Conservation (phyloP, 352 stramenopile genomes). For the Pythium sukuiense region DNA sequence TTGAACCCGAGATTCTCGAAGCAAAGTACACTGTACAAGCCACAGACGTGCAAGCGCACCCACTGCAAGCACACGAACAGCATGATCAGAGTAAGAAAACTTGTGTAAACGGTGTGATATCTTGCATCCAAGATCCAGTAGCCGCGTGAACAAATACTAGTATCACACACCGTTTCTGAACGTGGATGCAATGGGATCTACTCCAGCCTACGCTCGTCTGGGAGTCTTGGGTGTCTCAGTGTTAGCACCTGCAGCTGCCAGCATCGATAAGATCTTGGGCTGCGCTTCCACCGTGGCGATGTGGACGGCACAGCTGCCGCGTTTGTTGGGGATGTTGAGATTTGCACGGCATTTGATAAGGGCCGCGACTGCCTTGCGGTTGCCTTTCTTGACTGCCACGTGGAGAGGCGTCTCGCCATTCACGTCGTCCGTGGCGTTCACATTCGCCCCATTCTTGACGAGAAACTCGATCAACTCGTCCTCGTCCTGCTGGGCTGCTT, state of each 20-base stretch:
- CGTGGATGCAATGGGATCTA: background rate
- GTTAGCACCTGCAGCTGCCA: constrained; percentile 9
- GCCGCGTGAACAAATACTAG: too few species aligned
- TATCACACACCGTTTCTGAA: background rate
- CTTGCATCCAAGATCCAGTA: background rate
- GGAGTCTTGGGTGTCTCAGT: background rate
- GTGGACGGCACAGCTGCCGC: constrained; percentile 25
- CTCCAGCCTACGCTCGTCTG: background rate
- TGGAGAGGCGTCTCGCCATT: constrained; percentile 28
- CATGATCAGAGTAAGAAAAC: too few species aligned
- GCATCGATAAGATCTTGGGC: constrained; percentile 10
- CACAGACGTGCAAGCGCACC: too few species aligned
- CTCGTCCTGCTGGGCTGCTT: constrained; percentile 24
- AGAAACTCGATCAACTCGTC: constrained; percentile 23
- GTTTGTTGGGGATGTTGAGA: constrained; percentile 12
- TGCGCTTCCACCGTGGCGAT: constrained; percentile 18
- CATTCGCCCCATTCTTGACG: constrained; percentile 13
- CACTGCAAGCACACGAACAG: too few species aligned
- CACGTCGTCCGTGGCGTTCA: constrained; percentile 8
- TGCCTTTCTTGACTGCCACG: constrained; percentile 26
- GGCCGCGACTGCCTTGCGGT: constrained; percentile 10
- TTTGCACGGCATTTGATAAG: constrained; percentile 20
- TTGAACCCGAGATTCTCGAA: too few species aligned
- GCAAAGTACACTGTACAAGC: too few species aligned
- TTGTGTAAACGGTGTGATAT: too few species aligned